A percentile compares a stretch with the other conserved stretches of the same genome.
phyloP scores from a whole-genome alignment of 202 grass and related monocot genomes.

The Cymbopogon flexuosus region DNA sequence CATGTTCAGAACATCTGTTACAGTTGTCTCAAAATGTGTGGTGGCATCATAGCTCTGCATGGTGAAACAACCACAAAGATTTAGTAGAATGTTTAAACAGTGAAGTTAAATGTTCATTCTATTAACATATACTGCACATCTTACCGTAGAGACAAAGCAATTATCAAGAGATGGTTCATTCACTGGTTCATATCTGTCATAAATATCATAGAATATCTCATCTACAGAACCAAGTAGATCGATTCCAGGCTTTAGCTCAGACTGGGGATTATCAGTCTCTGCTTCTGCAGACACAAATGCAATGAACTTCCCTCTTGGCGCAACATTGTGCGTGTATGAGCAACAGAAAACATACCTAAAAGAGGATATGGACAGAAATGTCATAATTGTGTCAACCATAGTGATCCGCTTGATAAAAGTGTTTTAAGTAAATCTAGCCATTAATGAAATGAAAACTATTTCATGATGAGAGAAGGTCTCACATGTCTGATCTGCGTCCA shows the following conservation, averaged over 20 bases:
- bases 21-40: conserved; percentile 86
- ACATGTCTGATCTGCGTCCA: conserved; percentile 90
- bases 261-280: conserved; percentile 57
- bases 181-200: conserved; percentile 78
- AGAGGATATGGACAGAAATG: conserved; percentile 17
- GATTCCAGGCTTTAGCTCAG: conserved; percentile 67
- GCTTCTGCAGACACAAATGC: conserved; percentile 84
- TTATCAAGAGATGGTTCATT: conserved; percentile 75
- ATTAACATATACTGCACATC: conserved; percentile 6
- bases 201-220: conserved; percentile 82
- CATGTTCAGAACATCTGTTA: conserved; percentile 71
- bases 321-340: conserved; percentile 85
- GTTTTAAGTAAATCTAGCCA: conserved; percentile 19
- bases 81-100: neutral
- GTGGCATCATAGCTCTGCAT: conserved; percentile 86
- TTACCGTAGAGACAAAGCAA: conserved; percentile 85
- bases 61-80: conserved; percentile 16
- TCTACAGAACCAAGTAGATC: conserved; percentile 77
- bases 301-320: conserved; percentile 86
- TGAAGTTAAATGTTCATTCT: conserved; percentile 1
- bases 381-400: conserved; percentile 12
- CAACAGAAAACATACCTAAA: conserved; percentile 90
- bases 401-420: neutral
- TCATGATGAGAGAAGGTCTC: conserved; percentile 27
- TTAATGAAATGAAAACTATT: conserved; percentile 5